A percentile compares a stretch with the other conserved stretches of the same genome.
phyloP scores from a whole-genome alignment of 345 rosid species.

The Arabis hirsuta region DNA sequence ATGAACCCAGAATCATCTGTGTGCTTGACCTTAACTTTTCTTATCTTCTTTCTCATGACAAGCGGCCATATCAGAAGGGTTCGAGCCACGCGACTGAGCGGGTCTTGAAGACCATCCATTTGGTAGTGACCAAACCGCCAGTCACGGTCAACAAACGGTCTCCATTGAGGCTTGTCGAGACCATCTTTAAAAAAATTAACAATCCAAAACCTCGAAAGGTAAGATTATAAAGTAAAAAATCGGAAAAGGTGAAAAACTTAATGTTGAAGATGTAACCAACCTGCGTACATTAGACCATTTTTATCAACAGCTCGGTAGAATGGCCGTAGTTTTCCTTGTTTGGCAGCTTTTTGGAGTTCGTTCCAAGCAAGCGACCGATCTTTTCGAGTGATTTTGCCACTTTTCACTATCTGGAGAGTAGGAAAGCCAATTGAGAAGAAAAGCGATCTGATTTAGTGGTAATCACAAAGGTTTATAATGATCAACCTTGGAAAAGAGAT shows the following conservation, averaged over 20 bases:
- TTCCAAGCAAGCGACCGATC: conserved; percentile 77
- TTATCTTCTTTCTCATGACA: conserved; percentile 51
- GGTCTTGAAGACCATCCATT: conserved; percentile 96
- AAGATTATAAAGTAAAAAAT: conserved; percentile 10
- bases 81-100: conserved; percentile 67
- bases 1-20: conserved; percentile 51
- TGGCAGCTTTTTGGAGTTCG: conserved; percentile 72
- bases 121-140: conserved; percentile 98
- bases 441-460: conserved; percentile 12
- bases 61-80: conserved; percentile 51
- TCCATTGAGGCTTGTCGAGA: conserved; percentile 70
- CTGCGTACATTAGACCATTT: conserved; percentile 90
- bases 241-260: background rate
- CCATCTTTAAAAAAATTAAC: conserved; percentile 58
- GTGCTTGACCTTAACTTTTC: conserved; percentile 48
- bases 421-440: conserved; percentile 28
- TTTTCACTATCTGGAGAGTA: conserved; percentile 61
- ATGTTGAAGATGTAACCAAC: conserved; percentile 47
- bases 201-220: conserved; percentile 11
- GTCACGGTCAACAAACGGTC: conserved; percentile 63
- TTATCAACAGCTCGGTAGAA: conserved; percentile 79
- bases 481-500: conserved; percentile 79
- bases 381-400: conserved; percentile 65
- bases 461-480: background rate
- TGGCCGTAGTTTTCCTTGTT: conserved; percentile 63